Evolutionary conservation across 805 yeast genomes (phyloP).

Genomic region (Saccharomycopsis synnaedendra): DNA sequence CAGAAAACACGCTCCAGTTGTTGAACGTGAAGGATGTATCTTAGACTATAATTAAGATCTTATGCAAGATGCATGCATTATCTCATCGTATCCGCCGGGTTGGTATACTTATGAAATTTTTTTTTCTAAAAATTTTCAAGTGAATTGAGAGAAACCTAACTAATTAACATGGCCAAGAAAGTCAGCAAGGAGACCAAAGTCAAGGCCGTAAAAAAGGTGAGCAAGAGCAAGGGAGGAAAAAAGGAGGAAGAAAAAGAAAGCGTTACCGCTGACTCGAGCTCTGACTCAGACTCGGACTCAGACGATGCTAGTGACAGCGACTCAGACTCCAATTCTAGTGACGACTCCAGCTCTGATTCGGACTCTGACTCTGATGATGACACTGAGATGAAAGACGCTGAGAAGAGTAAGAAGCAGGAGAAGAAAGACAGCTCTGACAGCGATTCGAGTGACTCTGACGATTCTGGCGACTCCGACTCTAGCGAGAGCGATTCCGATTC

Average conservation of each 20-base stretch:
- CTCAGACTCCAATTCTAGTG: too few relatives aligned
- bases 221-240: neutral
- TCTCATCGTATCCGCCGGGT: slow-evolving; percentile 1
- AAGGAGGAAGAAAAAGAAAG: neutral
- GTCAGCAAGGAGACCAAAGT: slow-evolving; percentile 3
- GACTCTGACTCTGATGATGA: too few relatives aligned
- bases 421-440: slow-evolving; percentile 17
- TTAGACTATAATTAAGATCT: too few relatives aligned
- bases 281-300: neutral
- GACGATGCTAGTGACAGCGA: too few relatives aligned
- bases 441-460: slow-evolving; percentile 17
- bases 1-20: too few relatives aligned
- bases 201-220: neutral
- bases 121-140: neutral
- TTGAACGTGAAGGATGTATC: too few relatives aligned
- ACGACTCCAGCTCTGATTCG: too few relatives aligned
- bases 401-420: neutral
- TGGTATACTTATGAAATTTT: slow-evolving; percentile 3
- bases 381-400: neutral
- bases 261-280: neutral
- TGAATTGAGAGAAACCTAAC: neutral
- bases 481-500: slow-evolving; percentile 15
- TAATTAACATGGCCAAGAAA: slow-evolving; percentile 12
- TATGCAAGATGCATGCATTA: too few relatives aligned
- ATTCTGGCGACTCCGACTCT: slow-evolving; percentile 19